Evolutionary conservation across 352 stramenopile species (phyloP).

Genomic region (Phytophthora brassicae): DNA sequence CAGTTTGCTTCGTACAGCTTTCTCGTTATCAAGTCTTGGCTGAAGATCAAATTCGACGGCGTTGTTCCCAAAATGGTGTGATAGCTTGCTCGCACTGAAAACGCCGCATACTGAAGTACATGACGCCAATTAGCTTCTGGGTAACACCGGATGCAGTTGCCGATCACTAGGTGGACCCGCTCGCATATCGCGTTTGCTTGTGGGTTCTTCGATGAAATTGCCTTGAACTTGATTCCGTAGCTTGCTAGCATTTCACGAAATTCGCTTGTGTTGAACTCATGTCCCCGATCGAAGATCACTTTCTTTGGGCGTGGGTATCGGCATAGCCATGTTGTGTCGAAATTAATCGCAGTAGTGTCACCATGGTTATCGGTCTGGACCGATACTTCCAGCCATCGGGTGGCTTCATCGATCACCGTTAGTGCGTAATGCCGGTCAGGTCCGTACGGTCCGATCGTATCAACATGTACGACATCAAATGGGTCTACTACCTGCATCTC

Average conservation of each 20-base stretch:
- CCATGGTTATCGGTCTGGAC: neutral
- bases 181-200: conserved; percentile 10
- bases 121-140: conserved; percentile 1
- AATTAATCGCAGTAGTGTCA: neutral
- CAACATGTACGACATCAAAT: conserved; percentile 11
- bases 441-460: conserved; percentile 8
- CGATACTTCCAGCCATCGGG: conserved; percentile 4
- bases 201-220: neutral
- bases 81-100: neutral
- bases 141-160: conserved; percentile 11
- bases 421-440: neutral
- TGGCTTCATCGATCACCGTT: conserved; percentile 4
- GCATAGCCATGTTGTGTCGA: conserved; percentile 7
- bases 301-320: neutral
- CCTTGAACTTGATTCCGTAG: neutral
- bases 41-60: neutral
- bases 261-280: no score
- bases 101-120: conserved; percentile 1
- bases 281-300: neutral
- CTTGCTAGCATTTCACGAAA: neutral
- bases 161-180: neutral
- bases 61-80: conserved; percentile 6
- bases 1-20: conserved; percentile 8
- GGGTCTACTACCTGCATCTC: neutral
- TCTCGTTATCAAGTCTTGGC: neutral